A percentile compares a stretch with the other conserved stretches of the same genome.
phyloP scores from a whole-genome alignment of 1,284 basidiomycete species.

The Violaceomyces palustris region DNA sequence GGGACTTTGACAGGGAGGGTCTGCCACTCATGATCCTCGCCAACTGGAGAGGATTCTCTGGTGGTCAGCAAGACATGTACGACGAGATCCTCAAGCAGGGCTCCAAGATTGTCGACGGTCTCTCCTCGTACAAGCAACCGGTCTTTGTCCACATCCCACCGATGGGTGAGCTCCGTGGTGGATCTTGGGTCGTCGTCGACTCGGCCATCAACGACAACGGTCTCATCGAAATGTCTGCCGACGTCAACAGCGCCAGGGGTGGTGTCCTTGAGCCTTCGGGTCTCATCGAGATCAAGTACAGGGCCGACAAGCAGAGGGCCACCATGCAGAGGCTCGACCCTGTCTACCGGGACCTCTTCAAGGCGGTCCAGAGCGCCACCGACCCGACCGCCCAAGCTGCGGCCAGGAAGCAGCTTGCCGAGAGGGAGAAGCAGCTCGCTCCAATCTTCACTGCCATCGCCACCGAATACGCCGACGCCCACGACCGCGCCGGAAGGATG shows the following conservation, averaged over 20 bases:
- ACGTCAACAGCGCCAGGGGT: conserved; percentile 79
- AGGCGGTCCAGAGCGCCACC: conserved; percentile 61
- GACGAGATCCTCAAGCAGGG: conserved; percentile 54
- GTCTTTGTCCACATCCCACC: conserved; percentile 98
- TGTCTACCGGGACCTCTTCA: conserved; percentile 75
- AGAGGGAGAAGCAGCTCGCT: conserved; percentile 74
- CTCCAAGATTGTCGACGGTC: conserved; percentile 82
- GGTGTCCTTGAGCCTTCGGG: conserved; percentile 94
- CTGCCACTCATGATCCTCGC: conserved; percentile 97
- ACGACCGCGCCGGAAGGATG: conserved; percentile 93
- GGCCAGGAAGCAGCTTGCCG: conserved; percentile 63
- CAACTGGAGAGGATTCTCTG: conserved; percentile 99
- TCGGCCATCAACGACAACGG: conserved; percentile 87
- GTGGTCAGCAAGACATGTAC: conserved; percentile 95
- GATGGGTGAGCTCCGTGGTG: conserved; percentile 96
- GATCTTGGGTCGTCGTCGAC: conserved; percentile 98
- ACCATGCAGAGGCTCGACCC: conserved; percentile 92
- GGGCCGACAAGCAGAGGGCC: conserved; percentile 70
- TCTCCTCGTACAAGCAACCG: conserved; percentile 95
- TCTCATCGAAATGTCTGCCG: conserved; percentile 88
- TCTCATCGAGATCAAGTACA: conserved; percentile 66
- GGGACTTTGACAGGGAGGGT: conserved; percentile 95
- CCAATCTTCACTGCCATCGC: conserved; percentile 93
- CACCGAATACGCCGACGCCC: conserved; percentile 89
- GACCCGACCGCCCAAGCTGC: conserved; percentile 59